Evolutionary conservation across 2,329 filamentous ascomycete genomes (phyloP).

Genomic region (Seiridium cupressi): DNA sequence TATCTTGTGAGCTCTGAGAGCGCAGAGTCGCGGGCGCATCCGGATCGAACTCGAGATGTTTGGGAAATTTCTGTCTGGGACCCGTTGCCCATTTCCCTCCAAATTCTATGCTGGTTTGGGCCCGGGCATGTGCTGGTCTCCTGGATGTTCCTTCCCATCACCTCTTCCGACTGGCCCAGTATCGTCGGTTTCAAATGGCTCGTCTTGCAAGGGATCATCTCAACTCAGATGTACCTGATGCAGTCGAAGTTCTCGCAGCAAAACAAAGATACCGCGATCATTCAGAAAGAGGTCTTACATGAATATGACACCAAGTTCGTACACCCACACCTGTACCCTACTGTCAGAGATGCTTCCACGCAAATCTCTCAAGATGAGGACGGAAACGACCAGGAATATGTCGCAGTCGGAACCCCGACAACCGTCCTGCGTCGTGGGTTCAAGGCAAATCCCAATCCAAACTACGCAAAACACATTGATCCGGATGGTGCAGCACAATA

Average conservation of each 20-base stretch:
- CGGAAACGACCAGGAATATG: conserved; percentile 38
- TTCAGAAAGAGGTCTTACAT: conserved; percentile 88
- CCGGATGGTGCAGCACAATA: conserved; percentile 48
- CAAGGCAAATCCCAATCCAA: conserved; percentile 78
- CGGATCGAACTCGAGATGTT: conserved; percentile 79
- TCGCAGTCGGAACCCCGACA: conserved; percentile 52
- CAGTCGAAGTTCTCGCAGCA: conserved; percentile 78
- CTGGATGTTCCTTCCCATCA: conserved; percentile 80
- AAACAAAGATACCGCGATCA: conserved; percentile 76
- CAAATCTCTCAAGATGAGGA: conserved; percentile 62
- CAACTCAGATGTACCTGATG: conserved; percentile 72
- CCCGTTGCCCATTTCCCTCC: conserved; percentile 78
- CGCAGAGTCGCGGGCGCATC: conserved; percentile 81
- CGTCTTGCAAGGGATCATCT: conserved; percentile 72
- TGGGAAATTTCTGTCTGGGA: conserved; percentile 97
- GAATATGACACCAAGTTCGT: conserved; percentile 98
- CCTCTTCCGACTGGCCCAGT: conserved; percentile 75
- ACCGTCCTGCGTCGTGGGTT: conserved; percentile 73
- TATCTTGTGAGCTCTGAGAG: conserved; percentile 65
- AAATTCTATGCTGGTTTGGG: conserved; percentile 86
- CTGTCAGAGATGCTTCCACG: conserved; percentile 74
- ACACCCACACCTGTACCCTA: conserved; percentile 80
- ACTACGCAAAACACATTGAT: conserved; percentile 71
- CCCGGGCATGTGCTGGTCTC: conserved; percentile 92
- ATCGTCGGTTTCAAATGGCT: conserved; percentile 82